Evolutionary conservation across 2,329 filamentous ascomycete species (phyloP), one percentile per base, ranked within the genome.

Genomic region (Mycosphaerella arachidis): DNA sequence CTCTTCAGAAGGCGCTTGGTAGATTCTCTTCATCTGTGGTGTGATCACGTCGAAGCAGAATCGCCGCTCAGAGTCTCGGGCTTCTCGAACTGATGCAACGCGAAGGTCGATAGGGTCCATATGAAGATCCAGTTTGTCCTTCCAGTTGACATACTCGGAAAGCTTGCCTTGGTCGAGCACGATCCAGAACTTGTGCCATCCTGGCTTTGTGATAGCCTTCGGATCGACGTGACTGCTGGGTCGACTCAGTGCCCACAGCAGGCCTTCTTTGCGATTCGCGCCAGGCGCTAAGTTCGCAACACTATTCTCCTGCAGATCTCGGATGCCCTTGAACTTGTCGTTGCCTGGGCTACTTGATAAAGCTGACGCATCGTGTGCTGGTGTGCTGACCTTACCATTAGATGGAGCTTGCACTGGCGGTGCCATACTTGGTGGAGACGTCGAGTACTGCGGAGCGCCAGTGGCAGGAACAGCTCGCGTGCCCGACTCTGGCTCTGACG

Each of bases 141-240:
- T 99, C 94, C 94, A 99, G 74, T 99, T 97, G 73, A 92, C 96
- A 76, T 99, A 99, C 72, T 99, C 94, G 1, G 93, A 97, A 16
- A 99, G 82, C 73, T 94, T 96, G 27, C 94, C 94, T 75, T 96
- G 92, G 73, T 97, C 95, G 48, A 99, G 82, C 1, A 99, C 94
- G 65, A 99, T 95, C 94, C 94, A 99, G 76, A 97, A 99, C 90
- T 99, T 99, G 75, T 99, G 94, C 94, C 94, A 99, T 54, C 91
- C 92, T 75, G 96, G 92, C 74, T 97, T 97, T 72, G 97, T 97
- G 68, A 99, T 81, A 18, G 91, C 92, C 68, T 94, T 91, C 9
- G 94, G 94, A 73, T 99, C 95, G 30, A 94, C 92, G 74, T 99
- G 94, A 59, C 91, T 93, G 18, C 92, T 92, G 3, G 93, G 93